Base-by-base conservation (phyloP, 352 stramenopile species). In the Pythium sp. region DNA sequence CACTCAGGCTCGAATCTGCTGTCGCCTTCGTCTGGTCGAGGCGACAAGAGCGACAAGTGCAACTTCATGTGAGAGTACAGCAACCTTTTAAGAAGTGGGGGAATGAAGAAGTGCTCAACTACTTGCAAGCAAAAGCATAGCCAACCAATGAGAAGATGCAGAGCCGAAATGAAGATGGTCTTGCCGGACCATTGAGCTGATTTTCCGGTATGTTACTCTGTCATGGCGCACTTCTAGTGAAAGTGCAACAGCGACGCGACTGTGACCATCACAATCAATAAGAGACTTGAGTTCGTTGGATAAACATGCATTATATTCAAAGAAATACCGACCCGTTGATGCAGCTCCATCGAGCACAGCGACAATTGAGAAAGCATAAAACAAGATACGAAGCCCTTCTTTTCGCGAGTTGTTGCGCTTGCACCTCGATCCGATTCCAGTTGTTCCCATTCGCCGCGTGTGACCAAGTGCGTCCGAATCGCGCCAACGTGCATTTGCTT, bases 41-140 rank as follows among this genome's bases (percentile, higher is more conserved):
- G 51, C 1, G 30, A 30, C 30, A 61, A 47, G 57, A 41, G 34
- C 36, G 18, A 59, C 5, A 64, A 64, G 12, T 71, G 65, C 53
- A 60, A 53, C 38, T 58, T 66, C 59, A 71, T 67, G 65, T 71
- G 58, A 71, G 30, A 32, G 24, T 0, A 46, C 12, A 46, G 18
- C 38, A 18, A 4, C 38, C 18, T 46, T 46, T 46, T 46, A 46
- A 20, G 38, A 46, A 46, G 12, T 46, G 38, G 36, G 36, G 36
- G 36, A 18, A 41, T 43, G 11, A 46, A 12, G 38, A 46, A 15
- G 38, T 12, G 12, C 12, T 7, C 38, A 18, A 5, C 38, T 18
- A 18, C 38, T 46, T 46, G 38, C 12, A 46, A 46, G 5, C 5
- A 46, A 46, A 5, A 7, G 5, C 3, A 18, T 18, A 46, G 14